Percentiles rank a stretch among this genome's conserved stretches.
These are phyloP conservation scores for Orbilia javanica DNA, from an alignment of 2,329 filamentous ascomycete genomes.

Conservation along the genomic window DNA sequence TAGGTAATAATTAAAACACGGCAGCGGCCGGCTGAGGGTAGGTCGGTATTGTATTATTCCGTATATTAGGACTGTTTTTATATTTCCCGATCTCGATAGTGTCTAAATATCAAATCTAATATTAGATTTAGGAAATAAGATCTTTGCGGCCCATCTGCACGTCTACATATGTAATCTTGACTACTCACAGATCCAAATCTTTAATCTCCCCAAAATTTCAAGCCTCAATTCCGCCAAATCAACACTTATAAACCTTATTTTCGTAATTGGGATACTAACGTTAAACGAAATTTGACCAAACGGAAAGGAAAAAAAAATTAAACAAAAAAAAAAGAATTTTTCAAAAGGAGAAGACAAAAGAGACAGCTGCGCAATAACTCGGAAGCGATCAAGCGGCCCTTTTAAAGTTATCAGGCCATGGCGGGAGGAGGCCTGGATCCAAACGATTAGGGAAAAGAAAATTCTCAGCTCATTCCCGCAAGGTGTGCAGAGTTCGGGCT, in stretches of 20 bases:
- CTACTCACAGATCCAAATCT: constrained; percentile 11
- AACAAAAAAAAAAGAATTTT: background rate
- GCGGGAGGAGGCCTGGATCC: constrained; percentile 9
- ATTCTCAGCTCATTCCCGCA: constrained; percentile 23
- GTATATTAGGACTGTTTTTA: background rate
- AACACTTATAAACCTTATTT: constrained; percentile 27
- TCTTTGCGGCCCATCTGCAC: constrained; percentile 1
- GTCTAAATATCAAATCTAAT: background rate
- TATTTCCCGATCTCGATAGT: background rate
- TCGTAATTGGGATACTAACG: background rate
- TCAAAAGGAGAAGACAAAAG: background rate
- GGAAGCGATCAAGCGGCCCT: constrained; percentile 21
- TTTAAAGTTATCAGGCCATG: constrained; percentile 44
- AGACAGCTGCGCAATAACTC: constrained; percentile 11
- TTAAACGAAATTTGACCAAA: constrained; percentile 8
- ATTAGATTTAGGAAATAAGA: constrained; percentile 18
- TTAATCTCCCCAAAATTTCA: constrained; percentile 26
- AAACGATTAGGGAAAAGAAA: constrained; percentile 10
- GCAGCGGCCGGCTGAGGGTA: background rate
- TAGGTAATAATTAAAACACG: constrained; percentile 12
- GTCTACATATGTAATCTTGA: background rate
- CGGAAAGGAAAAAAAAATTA: background rate
- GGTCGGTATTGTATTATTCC: background rate
- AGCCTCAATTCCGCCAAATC: constrained; percentile 14
- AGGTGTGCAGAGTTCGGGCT: background rate